Conservation (phyloP, 192 early-diverging fungal genomes). For the Coemansia sp. region DNA sequence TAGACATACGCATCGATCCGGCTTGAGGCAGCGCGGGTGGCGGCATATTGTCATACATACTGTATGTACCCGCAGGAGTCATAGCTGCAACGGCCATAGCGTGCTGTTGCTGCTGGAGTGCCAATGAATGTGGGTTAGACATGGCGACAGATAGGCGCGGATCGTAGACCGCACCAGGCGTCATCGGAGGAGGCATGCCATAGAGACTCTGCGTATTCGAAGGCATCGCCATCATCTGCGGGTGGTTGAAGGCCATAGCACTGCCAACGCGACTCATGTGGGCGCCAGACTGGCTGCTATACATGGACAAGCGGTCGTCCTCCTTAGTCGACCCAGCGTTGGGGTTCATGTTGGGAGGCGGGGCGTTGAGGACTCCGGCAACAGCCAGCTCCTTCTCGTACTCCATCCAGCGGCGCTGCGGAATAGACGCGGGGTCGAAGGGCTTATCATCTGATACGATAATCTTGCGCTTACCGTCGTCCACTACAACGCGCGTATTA, state of each 20-base stretch:
- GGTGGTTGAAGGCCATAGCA: constrained; percentile 32
- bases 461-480: constrained; percentile 66
- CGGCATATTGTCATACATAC: constrained; percentile 19
- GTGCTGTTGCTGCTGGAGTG: constrained; percentile 42
- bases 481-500: constrained; percentile 86
- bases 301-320: constrained; percentile 38
- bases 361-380: constrained; percentile 41
- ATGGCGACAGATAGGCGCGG: constrained; percentile 47
- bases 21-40: neutral
- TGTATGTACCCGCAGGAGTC: constrained; percentile 1
- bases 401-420: constrained; percentile 82
- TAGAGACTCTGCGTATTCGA: constrained; percentile 36
- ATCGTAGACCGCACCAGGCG: constrained; percentile 13
- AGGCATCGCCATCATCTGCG: constrained; percentile 8
- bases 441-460: constrained; percentile 71
- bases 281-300: constrained; percentile 25
- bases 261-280: constrained; percentile 47
- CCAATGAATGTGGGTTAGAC: constrained; percentile 41
- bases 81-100: neutral
- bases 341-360: constrained; percentile 51
- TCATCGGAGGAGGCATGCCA: constrained; percentile 18
- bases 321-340: constrained; percentile 39
- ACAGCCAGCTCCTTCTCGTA: constrained; percentile 78
- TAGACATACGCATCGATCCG: constrained; percentile 17
- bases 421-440: constrained; percentile 87